Conservation (phyloP, 2,329 filamentous ascomycete species). For the Endoconidiophora polonica region DNA sequence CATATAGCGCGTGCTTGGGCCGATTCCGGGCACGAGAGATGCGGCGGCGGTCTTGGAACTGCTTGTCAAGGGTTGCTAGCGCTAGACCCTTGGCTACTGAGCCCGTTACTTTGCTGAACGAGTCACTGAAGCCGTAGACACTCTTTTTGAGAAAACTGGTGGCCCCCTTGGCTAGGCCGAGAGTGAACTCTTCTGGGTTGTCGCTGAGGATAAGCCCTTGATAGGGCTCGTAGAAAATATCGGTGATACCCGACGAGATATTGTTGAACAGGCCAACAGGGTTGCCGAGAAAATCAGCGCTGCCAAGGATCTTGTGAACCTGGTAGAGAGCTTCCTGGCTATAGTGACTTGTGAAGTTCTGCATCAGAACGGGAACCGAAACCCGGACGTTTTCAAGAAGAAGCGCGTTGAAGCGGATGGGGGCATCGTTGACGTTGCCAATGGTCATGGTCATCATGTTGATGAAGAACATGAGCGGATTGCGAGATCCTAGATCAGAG, state of each 20-base stretch:
- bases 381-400: slow-evolving; percentile 92
- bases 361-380: slow-evolving; percentile 65
- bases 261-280: slow-evolving; percentile 97
- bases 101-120: slow-evolving; percentile 93
- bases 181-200: slow-evolving; percentile 80
- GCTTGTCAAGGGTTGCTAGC: slow-evolving; percentile 90
- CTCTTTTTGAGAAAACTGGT: slow-evolving; percentile 98
- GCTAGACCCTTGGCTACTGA: slow-evolving; percentile 93
- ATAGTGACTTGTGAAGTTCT: slow-evolving; percentile 86
- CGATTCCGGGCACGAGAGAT: slow-evolving; percentile 87
- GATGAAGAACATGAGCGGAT: slow-evolving; percentile 96
- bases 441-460: slow-evolving; percentile 99
- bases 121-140: slow-evolving; percentile 92
- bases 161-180: slow-evolving; percentile 91
- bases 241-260: slow-evolving; percentile 87
- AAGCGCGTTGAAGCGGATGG: slow-evolving; percentile 79
- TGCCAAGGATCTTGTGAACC: slow-evolving; percentile 92
- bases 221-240: slow-evolving; percentile 99
- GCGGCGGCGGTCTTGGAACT: slow-evolving; percentile 90
- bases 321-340: slow-evolving; percentile 92
- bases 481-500: slow-evolving; percentile 76
- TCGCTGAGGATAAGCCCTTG: slow-evolving; percentile 95
- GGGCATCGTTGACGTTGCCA: slow-evolving; percentile 96
- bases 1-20: slow-evolving; percentile 93
- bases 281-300: slow-evolving; percentile 93